Base-by-base conservation (phyloP, 1,284 basidiomycete genomes). In the Melampsora abietis-canadensis region DNA sequence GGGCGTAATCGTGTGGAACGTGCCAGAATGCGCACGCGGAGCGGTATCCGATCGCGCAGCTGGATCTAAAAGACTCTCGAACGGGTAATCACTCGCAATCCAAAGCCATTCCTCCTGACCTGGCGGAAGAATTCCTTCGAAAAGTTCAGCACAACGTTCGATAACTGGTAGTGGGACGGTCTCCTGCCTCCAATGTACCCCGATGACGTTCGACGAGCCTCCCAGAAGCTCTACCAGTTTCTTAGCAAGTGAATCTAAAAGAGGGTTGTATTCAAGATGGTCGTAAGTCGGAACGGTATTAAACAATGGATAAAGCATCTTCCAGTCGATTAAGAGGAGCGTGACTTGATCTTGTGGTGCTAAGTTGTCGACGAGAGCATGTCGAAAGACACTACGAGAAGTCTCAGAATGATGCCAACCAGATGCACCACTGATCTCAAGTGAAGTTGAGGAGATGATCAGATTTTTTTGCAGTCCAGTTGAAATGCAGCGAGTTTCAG, bases 171-270 rank as follows among this genome's bases (percentile, higher is more conserved):
- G 69, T 1, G 77, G 62, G 47, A 81, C 76, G 0, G 80, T 80
- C 60, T 81, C 80, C 60, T 78, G 79, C 8, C 80, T 77, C 80
- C 80, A 81, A 76, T 81, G 80, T 24, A 81, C 77, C 4, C 78
- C 59, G 4, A 60, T 19, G 15, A 61, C 17, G 59, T 30, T 77
- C 62, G 79, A 70, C 66, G 78, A 80, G 14, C 79, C 78, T 5
- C 76, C 68, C 27, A 81, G 68, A 27, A 40, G n/a, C 1, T 59
- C 19, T 7, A 75, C 66, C 68, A 80, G 37, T 37, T 51, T 27
- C 5, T 75, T 24, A 21, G 77, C 78, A 30, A 80, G 75, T 30
- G 60, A 51, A n/a, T 66, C 76, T 79, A 79, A 80, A 2, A 67
- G 57, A 10, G 66, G 10, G 24, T 79, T 66, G 67, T 81, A 80